Evolutionary conservation across 2,329 filamentous ascomycete genomes (phyloP).

Genomic region (Monilinia fructicola): DNA sequence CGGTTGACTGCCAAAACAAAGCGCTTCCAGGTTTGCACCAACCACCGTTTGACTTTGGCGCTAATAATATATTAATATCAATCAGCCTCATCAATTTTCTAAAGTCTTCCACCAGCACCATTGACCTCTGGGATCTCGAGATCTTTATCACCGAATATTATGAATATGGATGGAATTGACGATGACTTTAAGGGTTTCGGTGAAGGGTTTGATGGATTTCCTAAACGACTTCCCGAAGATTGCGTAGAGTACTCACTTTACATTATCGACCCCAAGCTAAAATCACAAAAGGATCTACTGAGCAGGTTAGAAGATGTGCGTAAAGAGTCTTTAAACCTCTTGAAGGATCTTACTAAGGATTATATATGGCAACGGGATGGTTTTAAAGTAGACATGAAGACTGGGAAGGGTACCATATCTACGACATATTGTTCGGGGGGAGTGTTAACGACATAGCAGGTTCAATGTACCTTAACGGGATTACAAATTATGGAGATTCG

Average conservation of each 20-base stretch:
- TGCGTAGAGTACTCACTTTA: slow-evolving; percentile 83
- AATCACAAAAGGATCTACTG: slow-evolving; percentile 55
- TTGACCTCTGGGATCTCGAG: not conserved
- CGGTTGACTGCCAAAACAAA: slow-evolving; percentile 9
- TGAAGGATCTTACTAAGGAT: slow-evolving; percentile 65
- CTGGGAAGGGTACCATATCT: slow-evolving; percentile 50
- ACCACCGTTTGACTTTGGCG: slow-evolving; percentile 4
- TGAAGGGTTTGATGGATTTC: slow-evolving; percentile 58
- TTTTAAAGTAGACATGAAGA: slow-evolving; percentile 64
- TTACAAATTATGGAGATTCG: slow-evolving; percentile 87
- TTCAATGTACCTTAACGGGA: slow-evolving; percentile 66
- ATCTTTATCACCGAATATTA: not conserved
- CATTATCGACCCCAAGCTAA: slow-evolving; percentile 59
- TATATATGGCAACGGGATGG: slow-evolving; percentile 95
- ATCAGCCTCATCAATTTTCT: slow-evolving; percentile 7
- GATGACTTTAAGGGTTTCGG: slow-evolving; percentile 66
- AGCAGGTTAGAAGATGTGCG: slow-evolving; percentile 69
- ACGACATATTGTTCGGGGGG: not conserved
- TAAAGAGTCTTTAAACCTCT: slow-evolving; percentile 64
- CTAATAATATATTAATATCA: slow-evolving; percentile 1
- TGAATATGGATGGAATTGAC: slow-evolving; percentile 43
- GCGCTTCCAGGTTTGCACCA: not conserved
- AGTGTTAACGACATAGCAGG: slow-evolving; percentile 41
- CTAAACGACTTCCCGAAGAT: slow-evolving; percentile 73
- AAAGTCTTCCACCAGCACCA: not conserved